Base-by-base conservation (phyloP, 305 asterid species). In the Fraxinus floribunda region DNA sequence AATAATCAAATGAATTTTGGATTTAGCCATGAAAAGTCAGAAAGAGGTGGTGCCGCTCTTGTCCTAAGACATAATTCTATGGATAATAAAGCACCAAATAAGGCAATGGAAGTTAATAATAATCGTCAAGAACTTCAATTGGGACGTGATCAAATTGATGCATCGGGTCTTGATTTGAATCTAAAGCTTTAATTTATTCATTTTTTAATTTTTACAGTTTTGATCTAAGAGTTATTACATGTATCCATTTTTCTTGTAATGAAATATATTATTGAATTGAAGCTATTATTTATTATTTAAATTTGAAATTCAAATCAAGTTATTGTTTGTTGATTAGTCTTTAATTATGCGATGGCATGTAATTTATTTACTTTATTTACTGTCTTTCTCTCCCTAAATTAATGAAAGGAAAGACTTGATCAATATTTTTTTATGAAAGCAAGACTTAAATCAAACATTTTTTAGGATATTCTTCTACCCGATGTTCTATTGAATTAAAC, bases 101-200 rank as follows among this genome's bases (percentile, higher is more conserved):
- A 83, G 79, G 86, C 46, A 5, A 60, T 30, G 0, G 83, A 72
- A 76, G 85, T 68, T 49, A 71, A 75, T 66, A 76, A 2, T 24
- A 72, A 0, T 16, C 20, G 76, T 46, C 81, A 75, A 81, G 77
- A 66, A 62, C 81, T 78, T 62, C 75, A 80, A 34, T 70, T 79
- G 60, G 72, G 82, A 6, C 41, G 57, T 7, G 84, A 88, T 41
- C 80, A 26, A 46, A 81, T 32, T 30, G 80, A 80, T 62, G 86
- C 81, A 32, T 72, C 91, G 0, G 90, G 89, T 11, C 86, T 91
- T 73, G 93, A 93, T 90, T 85, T 93, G 88, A 84, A 84, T 81
- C 89, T 93, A 2, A 93, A 83, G 90, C 92, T 91, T 62, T 93
- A 77, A 86, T 76, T 78, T 15, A 22, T 60, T 70, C 7, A 24